A percentile compares a stretch with the other conserved stretches of the same genome.
Evolutionary conservation across 768 basidiomycete species (phyloP).

Genomic region (Pholiota conissans): DNA sequence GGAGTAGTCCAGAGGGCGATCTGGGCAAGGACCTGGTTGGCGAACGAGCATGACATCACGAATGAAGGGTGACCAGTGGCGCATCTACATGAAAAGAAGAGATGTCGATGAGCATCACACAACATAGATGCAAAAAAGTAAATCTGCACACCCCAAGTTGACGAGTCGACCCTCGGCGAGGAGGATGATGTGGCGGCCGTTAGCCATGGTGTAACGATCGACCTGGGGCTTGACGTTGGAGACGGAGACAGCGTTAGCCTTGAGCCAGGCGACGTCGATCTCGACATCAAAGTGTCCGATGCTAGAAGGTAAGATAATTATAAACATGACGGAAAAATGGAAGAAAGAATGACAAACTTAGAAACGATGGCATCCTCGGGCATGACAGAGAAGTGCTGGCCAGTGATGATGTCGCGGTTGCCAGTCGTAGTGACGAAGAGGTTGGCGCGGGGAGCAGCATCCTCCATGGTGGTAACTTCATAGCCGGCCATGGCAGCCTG

Average conservation of each 20-base stretch:
- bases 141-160: slow-evolving; percentile 78
- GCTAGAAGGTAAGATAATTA: slow-evolving; percentile 34
- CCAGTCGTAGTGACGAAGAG: slow-evolving; percentile 98
- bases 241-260: slow-evolving; percentile 80
- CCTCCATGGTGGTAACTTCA: slow-evolving; percentile 99
- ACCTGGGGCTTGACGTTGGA: slow-evolving; percentile 99
- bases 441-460: slow-evolving; percentile 85
- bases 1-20: slow-evolving; percentile 96
- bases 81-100: slow-evolving; percentile 50
- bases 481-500: slow-evolving; percentile 99
- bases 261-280: slow-evolving; percentile 98
- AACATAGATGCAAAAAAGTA: background rate
- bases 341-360: slow-evolving; percentile 63
- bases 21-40: slow-evolving; percentile 98
- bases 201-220: slow-evolving; percentile 92
- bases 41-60: slow-evolving; percentile 99
- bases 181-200: slow-evolving; percentile 93
- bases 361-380: slow-evolving; percentile 98
- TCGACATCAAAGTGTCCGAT: slow-evolving; percentile 88
- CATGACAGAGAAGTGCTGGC: slow-evolving; percentile 90
- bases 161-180: slow-evolving; percentile 99
- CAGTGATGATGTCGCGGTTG: slow-evolving; percentile 96
- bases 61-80: slow-evolving; percentile 99
- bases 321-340: background rate
- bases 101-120: background rate